Evolutionary conservation across 257 asterid genomes (phyloP).

Genomic region (Nicotiana noctiflora): DNA sequence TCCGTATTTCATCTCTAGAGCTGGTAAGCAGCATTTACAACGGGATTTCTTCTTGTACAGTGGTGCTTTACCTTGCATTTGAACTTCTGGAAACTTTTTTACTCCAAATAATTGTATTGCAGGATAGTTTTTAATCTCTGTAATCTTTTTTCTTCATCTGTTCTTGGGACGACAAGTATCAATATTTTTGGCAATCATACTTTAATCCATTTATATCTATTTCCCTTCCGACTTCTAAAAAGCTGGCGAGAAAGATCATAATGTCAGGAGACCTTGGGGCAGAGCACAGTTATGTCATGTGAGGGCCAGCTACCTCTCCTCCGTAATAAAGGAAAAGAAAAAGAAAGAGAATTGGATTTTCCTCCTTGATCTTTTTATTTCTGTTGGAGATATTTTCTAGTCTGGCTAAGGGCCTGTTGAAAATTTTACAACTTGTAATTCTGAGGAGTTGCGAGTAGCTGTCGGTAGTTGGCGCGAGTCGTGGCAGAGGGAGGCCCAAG

Average conservation of each 20-base stretch:
- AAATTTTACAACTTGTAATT: background rate
- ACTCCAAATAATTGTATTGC: background rate
- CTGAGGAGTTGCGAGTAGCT: no score
- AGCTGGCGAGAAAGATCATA: background rate
- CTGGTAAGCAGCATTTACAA: conserved; percentile 14
- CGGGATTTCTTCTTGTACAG: background rate
- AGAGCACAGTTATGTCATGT: background rate
- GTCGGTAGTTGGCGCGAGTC: no score
- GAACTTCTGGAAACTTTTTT: background rate
- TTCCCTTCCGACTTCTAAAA: background rate
- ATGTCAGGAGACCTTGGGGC: background rate
- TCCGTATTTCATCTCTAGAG: conserved; percentile 34
- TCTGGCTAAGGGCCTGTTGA: background rate
- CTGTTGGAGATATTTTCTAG: conserved; percentile 1
- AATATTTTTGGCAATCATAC: background rate
- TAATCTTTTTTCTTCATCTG: background rate
- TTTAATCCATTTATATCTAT: background rate
- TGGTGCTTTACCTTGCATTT: background rate
- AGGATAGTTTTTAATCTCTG: background rate
- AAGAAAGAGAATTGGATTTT: conserved; percentile 1
- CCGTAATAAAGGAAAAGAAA: background rate
- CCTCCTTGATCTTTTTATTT: background rate
- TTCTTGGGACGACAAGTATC: background rate
- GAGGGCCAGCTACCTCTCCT: background rate
- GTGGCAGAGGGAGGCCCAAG: no score